These are phyloP conservation scores for Leonotis leonurus DNA, from an alignment of 257 asterid species.

Conservation along the genomic window DNA sequence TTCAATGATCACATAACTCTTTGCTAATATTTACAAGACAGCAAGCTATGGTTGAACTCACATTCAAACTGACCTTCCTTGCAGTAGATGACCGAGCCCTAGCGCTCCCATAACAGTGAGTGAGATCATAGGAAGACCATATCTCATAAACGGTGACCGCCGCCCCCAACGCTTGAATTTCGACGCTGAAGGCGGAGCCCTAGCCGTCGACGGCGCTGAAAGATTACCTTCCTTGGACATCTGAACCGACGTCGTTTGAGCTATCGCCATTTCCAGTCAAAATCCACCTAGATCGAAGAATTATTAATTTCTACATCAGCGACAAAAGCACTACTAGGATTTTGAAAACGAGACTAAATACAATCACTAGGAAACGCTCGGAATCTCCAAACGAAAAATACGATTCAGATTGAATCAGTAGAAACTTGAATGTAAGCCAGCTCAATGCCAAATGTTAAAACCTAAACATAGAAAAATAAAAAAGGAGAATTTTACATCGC, in stretches of 20 bases:
- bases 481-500: too few species aligned
- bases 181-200: conserved; percentile 26
- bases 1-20: background rate
- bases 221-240: conserved; percentile 29
- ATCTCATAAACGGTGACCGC: conserved; percentile 69
- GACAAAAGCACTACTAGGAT: too few species aligned
- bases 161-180: conserved; percentile 79
- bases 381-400: too few species aligned
- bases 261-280: conserved; percentile 20
- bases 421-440: too few species aligned
- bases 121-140: conserved; percentile 94
- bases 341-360: too few species aligned
- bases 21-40: background rate
- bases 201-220: conserved; percentile 19
- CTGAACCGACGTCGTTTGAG: conserved; percentile 20
- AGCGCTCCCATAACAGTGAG: conserved; percentile 83
- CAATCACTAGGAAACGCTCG: too few species aligned
- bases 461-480: too few species aligned
- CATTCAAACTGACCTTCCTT: conserved; percentile 66
- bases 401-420: too few species aligned
- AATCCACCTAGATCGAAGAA: conserved; percentile 19
- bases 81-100: conserved; percentile 90
- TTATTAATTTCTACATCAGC: too few species aligned
- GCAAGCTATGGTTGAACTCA: background rate
- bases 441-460: too few species aligned